Conservation (phyloP, 2,329 filamentous ascomycete species). For the Tolypocladium ovalisporum region DNA sequence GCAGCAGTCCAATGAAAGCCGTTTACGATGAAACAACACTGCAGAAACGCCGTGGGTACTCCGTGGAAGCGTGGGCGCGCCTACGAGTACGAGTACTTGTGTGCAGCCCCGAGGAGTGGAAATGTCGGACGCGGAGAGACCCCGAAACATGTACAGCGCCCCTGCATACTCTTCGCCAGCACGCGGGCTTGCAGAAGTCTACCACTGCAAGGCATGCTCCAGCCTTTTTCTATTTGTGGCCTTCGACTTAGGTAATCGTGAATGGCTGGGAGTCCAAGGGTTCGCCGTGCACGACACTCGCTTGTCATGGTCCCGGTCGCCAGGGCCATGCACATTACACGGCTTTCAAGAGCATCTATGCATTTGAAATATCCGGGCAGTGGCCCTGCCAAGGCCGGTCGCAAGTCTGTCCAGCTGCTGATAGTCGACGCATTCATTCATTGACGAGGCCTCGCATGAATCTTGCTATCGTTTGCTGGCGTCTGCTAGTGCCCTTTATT, state of each 20-base stretch:
- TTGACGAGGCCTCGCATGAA: neutral
- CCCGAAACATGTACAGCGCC: neutral
- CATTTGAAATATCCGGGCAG: neutral
- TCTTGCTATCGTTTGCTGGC: neutral
- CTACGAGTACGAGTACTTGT: neutral
- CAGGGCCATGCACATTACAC: neutral
- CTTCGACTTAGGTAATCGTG: neutral
- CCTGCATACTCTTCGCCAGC: neutral
- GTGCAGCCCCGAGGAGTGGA: neutral
- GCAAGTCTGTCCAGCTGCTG: neutral
- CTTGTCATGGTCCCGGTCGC: neutral
- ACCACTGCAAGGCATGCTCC: neutral
- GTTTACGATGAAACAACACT: neutral
- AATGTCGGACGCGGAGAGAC: neutral
- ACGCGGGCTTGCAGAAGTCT: neutral
- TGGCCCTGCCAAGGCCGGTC: neutral
- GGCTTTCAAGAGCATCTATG: neutral
- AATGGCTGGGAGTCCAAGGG: neutral
- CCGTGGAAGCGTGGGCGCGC: neutral
- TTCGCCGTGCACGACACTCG: neutral
- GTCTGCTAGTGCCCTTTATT: neutral
- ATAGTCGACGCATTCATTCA: neutral
- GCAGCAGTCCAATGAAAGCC: neutral
- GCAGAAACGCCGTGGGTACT: neutral
- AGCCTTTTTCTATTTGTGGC: neutral